Evolutionary conservation across 805 yeast species (phyloP).

Genomic region (Tetrapisispora iriomotensis): DNA sequence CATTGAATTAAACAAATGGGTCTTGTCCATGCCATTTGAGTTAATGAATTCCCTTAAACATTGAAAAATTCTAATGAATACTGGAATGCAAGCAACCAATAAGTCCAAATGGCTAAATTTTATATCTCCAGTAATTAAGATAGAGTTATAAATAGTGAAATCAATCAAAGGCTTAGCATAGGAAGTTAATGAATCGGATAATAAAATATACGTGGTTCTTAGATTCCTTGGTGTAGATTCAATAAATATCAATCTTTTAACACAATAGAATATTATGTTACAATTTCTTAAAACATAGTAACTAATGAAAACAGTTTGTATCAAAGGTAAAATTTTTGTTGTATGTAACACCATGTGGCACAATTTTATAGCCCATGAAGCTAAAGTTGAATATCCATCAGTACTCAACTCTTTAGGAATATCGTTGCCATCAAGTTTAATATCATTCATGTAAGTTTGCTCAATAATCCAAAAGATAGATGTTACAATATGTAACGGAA

Average conservation of each 20-base stretch:
- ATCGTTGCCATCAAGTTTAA: neutral
- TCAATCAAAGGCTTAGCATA: conserved; percentile 72
- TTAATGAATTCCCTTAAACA: conserved; percentile 58
- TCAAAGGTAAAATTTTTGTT: conserved; percentile 12
- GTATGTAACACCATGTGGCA: conserved; percentile 4
- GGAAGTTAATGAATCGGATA: conserved; percentile 80
- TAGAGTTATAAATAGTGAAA: conserved; percentile 46
- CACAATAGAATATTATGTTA: conserved; percentile 34
- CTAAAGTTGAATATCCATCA: neutral
- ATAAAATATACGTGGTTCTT: conserved; percentile 54
- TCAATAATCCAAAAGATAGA: conserved; percentile 2
- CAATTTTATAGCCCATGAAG: neutral
- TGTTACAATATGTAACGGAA: conserved; percentile 15
- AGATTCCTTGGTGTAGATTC: conserved; percentile 26
- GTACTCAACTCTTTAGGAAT: neutral
- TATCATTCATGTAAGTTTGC: conserved; percentile 7
- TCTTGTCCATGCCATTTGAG: conserved; percentile 30
- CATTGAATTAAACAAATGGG: conserved; percentile 58
- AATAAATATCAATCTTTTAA: conserved; percentile 30
- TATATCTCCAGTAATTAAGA: conserved; percentile 22
- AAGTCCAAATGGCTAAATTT: conserved; percentile 17
- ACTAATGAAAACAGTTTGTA: conserved; percentile 13
- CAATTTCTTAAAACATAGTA: conserved; percentile 21
- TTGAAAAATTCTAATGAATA: conserved; percentile 69
- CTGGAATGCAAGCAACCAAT: conserved; percentile 43